A percentile compares a stretch with the other conserved stretches of the same genome.
Conservation (phyloP, 2,329 filamentous ascomycete genomes). For the Talaromyces sp. region DNA sequence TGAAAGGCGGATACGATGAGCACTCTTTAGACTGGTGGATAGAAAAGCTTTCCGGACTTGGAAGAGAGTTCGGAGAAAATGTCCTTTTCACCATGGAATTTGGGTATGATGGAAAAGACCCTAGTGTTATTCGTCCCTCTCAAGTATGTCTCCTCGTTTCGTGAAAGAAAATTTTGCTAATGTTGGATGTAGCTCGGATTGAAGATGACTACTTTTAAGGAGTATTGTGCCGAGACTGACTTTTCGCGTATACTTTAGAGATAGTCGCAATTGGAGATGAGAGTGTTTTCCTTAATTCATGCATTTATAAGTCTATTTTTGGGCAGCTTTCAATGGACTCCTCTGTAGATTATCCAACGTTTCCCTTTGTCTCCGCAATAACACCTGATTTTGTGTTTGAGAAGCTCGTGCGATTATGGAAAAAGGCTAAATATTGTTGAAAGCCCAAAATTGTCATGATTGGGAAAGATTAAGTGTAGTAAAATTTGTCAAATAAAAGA, state of each 20-base stretch:
- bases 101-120: conserved; percentile 4
- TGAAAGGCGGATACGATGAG: not conserved
- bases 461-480: too few relatives aligned
- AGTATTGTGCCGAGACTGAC: not conserved
- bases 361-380: not conserved
- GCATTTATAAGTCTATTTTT: not conserved
- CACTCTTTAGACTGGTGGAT: conserved; percentile 1
- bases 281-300: not conserved
- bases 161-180: not conserved
- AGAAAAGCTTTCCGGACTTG: not conserved
- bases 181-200: not conserved
- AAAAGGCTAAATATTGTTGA: too few relatives aligned
- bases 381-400: not conserved
- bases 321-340: not conserved
- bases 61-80: conserved; percentile 4
- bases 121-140: not conserved
- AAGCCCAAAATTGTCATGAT: too few relatives aligned
- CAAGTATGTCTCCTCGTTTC: not conserved
- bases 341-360: not conserved
- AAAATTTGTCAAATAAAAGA: not conserved
- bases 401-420: not conserved
- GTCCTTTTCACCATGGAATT: conserved; percentile 1
- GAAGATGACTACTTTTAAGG: conserved; percentile 1
- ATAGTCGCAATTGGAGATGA: not conserved
- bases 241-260: not conserved